Evolutionary conservation across 495 filamentous ascomycete species (phyloP).

Genomic region (Penicillium steckii): DNA sequence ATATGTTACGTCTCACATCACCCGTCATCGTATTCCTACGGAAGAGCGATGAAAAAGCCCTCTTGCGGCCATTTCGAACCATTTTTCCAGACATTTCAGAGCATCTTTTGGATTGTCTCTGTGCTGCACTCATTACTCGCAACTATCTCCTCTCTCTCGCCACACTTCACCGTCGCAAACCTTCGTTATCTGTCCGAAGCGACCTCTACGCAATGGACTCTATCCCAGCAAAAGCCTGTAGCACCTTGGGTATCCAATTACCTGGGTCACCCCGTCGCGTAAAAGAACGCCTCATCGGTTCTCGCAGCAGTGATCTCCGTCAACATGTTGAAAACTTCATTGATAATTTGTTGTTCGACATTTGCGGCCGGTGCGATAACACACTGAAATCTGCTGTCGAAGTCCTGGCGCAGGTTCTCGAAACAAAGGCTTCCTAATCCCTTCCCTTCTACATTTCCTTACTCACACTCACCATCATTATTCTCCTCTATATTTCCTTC

Average conservation of each 20-base stretch:
- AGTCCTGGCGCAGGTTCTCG: slow-evolving; percentile 43
- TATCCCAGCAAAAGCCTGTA: slow-evolving; percentile 38
- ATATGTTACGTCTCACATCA: slow-evolving; percentile 45
- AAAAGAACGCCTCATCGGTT: slow-evolving; percentile 31
- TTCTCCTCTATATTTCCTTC: slow-evolving; percentile 10
- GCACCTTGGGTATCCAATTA: slow-evolving; percentile 34
- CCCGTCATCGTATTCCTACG: slow-evolving; percentile 44
- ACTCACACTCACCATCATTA: neutral
- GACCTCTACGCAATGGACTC: slow-evolving; percentile 29
- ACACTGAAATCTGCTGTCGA: slow-evolving; percentile 42
- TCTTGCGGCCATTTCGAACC: slow-evolving; percentile 48
- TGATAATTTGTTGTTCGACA: slow-evolving; percentile 41
- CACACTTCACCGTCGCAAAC: slow-evolving; percentile 25
- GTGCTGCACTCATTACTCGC: slow-evolving; percentile 60
- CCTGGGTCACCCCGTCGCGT: slow-evolving; percentile 27
- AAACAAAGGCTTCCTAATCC: slow-evolving; percentile 27
- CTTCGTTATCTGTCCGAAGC: slow-evolving; percentile 15
- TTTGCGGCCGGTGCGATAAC: slow-evolving; percentile 36
- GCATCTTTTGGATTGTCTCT: slow-evolving; percentile 59
- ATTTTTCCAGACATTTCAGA: slow-evolving; percentile 58
- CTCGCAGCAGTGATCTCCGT: slow-evolving; percentile 33
- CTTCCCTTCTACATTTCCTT: slow-evolving; percentile 6
- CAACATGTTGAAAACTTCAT: slow-evolving; percentile 40
- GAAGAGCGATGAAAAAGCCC: slow-evolving; percentile 37
- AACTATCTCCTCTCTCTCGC: slow-evolving; percentile 55